phyloP scores from a whole-genome alignment of 805 yeast species.

The Yarrowia alimentaria region DNA sequence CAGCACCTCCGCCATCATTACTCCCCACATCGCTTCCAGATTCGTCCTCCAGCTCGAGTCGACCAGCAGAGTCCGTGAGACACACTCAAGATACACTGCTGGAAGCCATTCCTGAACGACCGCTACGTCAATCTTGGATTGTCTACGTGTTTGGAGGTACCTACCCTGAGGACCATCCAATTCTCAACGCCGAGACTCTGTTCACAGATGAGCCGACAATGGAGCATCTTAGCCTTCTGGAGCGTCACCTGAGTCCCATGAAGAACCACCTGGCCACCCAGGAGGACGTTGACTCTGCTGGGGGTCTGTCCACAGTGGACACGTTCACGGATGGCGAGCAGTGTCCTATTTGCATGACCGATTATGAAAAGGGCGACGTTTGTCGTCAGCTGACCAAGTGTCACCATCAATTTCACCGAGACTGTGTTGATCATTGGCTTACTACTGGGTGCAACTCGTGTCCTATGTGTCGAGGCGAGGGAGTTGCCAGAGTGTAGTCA shows the following conservation, averaged over 20 bases:
- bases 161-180: conserved; percentile 50
- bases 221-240: conserved; percentile 50
- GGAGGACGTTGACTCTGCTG: conserved; percentile 45
- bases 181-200: conserved; percentile 49
- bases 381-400: conserved; percentile 49
- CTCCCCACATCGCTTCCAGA: conserved; percentile 1
- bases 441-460: conserved; percentile 53
- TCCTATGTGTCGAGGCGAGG: conserved; percentile 55
- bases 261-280: conserved; percentile 47
- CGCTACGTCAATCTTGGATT: conserved; percentile 53
- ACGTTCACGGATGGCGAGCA: conserved; percentile 39
- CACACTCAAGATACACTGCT: conserved; percentile 12
- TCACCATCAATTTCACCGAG: conserved; percentile 53
- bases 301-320: conserved; percentile 40
- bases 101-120: conserved; percentile 11
- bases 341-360: conserved; percentile 55
- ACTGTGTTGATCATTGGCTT: conserved; percentile 61
- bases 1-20: neutral
- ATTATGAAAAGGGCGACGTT: conserved; percentile 48
- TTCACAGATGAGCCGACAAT: conserved; percentile 51
- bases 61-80: too few relatives aligned
- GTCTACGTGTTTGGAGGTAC: conserved; percentile 60
- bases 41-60: neutral
- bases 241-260: conserved; percentile 49
- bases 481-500: conserved; percentile 35